Evolutionary conservation across 192 early-diverging fungal species (phyloP), one percentile per base, ranked within the genome.

Genomic region (Backusella tuberculispora): DNA sequence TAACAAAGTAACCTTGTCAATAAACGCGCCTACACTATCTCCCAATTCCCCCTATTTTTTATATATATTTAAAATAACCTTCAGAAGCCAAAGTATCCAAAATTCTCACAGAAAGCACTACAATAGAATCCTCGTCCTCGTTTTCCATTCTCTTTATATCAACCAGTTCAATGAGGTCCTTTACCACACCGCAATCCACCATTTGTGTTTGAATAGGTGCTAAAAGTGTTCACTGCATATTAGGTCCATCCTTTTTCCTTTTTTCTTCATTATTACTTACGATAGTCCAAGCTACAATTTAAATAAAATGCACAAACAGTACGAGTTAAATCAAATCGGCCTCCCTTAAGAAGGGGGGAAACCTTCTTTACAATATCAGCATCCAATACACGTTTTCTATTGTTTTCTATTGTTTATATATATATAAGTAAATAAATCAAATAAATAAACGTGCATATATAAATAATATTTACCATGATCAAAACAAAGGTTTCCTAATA

Each of bases 401-500:
- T 89, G 4, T 63, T 75, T 60, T 87, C 88, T 89, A 48, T 12
- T 48, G 56, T 34, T 34, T 63, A 13, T 5, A 43, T 43, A 69
- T 72, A 42, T 34, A 34, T 1, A 34, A 2, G 29, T 34, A 34
- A 34, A 34, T 19, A 43, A 9, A 19, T 50, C n/a, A 19, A 70
- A 44, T 63, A 48, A 41, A 43, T 41, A 44, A 8, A 45, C 47
- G 5, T 34, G 42, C 41, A 67, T 67, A 40, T 5, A 72, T 14
- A 6, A 53, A 4, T 0, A 15, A 6, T 37, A 44, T 74, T 74
- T 84, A 87, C 88, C 84, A 72, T 85, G 80, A 74, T 86, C 81
- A 67, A 89, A 82, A 41, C 86, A 89, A 8, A 87, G 68, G 45
- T 89, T 89, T 38, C 83, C 88, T 19, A 87, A 71, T 3, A 80